These are phyloP conservation scores for Falciphora oryzae DNA, from an alignment of 2,329 filamentous ascomycete genomes.

Conservation along the genomic window DNA sequence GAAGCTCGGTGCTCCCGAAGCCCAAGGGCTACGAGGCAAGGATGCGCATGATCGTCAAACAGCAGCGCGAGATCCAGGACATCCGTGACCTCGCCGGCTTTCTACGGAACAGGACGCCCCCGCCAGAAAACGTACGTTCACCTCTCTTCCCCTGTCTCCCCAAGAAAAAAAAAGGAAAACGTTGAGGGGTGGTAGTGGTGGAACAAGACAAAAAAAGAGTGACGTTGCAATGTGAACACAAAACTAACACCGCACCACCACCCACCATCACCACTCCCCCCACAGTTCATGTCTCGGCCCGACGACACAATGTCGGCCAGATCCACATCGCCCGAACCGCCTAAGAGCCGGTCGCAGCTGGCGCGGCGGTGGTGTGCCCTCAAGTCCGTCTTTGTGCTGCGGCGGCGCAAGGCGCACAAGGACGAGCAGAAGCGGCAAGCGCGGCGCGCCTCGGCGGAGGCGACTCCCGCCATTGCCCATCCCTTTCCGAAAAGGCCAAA, in stretches of 20 bases:
- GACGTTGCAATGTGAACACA: slow-evolving; percentile 17
- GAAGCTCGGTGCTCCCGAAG: neutral
- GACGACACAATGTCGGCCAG: neutral
- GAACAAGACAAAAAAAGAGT: neutral
- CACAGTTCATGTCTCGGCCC: slow-evolving; percentile 12
- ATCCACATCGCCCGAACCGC: neutral
- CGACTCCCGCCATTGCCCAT: neutral
- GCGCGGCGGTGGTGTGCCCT: neutral
- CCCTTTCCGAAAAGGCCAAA: neutral
- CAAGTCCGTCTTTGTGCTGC: slow-evolving; percentile 26
- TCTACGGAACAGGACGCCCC: slow-evolving; percentile 41
- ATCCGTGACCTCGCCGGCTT: slow-evolving; percentile 39
- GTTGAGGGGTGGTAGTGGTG: neutral
- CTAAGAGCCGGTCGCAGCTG: neutral
- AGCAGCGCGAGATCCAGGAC: slow-evolving; percentile 19
- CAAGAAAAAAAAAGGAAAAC: neutral
- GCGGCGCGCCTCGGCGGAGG: slow-evolving; percentile 9
- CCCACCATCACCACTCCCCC: neutral
- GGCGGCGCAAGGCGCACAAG: slow-evolving; percentile 27
- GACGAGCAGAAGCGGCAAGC: slow-evolving; percentile 16
- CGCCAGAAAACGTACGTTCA: slow-evolving; percentile 33
- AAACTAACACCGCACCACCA: neutral
- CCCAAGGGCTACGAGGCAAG: neutral
- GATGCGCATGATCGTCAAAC: slow-evolving; percentile 9
- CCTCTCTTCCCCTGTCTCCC: too few relatives aligned